Percentiles rank a stretch among this genome's conserved stretches.
These are phyloP conservation scores for Magnolia kwangsiensis DNA, from an alignment of 164 flowering plant genomes.

Conservation along the genomic window DNA sequence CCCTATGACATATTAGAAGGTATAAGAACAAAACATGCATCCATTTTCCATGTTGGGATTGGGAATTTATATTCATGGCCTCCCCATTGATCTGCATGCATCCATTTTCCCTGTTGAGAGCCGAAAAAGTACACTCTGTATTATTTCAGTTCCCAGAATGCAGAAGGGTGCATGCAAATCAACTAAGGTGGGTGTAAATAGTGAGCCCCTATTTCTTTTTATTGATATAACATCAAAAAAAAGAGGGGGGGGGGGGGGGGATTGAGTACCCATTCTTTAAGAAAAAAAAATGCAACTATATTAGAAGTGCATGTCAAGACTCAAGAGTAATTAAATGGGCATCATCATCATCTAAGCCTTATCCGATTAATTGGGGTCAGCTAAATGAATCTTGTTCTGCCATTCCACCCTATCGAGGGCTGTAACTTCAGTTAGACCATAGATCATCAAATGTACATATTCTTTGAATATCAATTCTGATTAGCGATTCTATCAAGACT, in stretches of 20 bases:
- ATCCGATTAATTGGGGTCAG: too few relatives aligned
- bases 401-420: not conserved
- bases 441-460: not conserved
- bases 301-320: not conserved
- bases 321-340: not conserved
- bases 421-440: too few relatives aligned
- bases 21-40: not conserved
- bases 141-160: not conserved
- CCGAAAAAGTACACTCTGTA: not conserved
- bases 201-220: not conserved
- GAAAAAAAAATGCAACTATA: not conserved
- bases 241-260: too few relatives aligned
- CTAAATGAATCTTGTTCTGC: too few relatives aligned
- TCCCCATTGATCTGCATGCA: too few relatives aligned
- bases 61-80: too few relatives aligned
- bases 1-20: constrained; percentile 33
- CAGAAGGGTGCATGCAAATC: not conserved
- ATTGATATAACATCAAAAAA: not conserved
- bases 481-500: not conserved
- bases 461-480: not conserved
- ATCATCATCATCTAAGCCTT: not conserved
- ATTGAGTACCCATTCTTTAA: not conserved
- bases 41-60: not conserved
- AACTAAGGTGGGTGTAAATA: not conserved
- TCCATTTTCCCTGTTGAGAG: too few relatives aligned